phyloP scores from a whole-genome alignment of 164 flowering plant species.

The Nymphaea colorata region DNA sequence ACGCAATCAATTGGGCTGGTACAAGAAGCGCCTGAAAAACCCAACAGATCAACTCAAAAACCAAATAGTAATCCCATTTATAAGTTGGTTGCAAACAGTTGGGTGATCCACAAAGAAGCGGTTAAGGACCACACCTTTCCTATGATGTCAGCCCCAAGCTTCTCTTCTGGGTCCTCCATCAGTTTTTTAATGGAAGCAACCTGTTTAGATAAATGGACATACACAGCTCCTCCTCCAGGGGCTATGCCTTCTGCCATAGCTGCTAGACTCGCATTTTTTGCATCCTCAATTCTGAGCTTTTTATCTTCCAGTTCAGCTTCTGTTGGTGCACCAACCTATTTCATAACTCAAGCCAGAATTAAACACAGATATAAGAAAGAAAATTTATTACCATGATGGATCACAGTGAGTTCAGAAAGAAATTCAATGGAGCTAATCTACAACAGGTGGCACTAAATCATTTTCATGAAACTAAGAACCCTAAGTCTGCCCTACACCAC shows the following conservation, averaged over 20 bases:
- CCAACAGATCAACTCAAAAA: neutral
- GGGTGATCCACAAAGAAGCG: neutral
- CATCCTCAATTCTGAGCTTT: slow-evolving; percentile 88
- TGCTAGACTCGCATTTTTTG: slow-evolving; percentile 85
- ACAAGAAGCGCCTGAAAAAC: slow-evolving; percentile 69
- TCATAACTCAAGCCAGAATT: slow-evolving; percentile 6
- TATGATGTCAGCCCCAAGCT: slow-evolving; percentile 73
- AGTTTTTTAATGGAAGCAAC: slow-evolving; percentile 38
- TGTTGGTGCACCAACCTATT: slow-evolving; percentile 86
- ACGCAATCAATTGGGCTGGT: slow-evolving; percentile 69
- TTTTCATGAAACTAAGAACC: neutral
- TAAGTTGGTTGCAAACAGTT: neutral
- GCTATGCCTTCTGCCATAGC: slow-evolving; percentile 91
- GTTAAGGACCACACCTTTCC: slow-evolving; percentile 30
- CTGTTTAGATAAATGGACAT: slow-evolving; percentile 54
- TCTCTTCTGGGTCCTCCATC: slow-evolving; percentile 59
- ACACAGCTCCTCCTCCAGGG: slow-evolving; percentile 89
- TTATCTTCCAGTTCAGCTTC: slow-evolving; percentile 87
- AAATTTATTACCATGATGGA: too few relatives aligned
- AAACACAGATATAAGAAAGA: too few relatives aligned
- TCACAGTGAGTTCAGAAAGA: too few relatives aligned
- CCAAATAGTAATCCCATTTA: neutral
- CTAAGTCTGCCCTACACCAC: too few relatives aligned
- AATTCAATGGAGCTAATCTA: too few relatives aligned
- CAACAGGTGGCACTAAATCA: neutral